Percentiles rank a stretch among this genome's conserved stretches.
Evolutionary conservation across 345 rosid species (phyloP).

Genomic region (Populus euphratica): DNA sequence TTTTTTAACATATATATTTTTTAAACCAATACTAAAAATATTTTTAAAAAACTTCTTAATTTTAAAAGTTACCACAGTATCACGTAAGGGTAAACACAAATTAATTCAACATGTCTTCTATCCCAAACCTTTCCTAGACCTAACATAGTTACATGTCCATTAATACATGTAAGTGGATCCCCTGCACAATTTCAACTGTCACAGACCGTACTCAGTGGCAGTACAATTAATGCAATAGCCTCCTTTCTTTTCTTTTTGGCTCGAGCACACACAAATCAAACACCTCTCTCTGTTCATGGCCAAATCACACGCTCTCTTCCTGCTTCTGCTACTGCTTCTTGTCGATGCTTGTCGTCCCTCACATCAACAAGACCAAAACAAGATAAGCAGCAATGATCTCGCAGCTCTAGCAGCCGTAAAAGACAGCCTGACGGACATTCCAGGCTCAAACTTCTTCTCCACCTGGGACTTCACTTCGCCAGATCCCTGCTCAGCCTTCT

Average conservation of each 20-base stretch:
- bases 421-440: conserved; percentile 59
- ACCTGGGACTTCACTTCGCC: conserved; percentile 55
- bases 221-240: not conserved
- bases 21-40: too few species aligned
- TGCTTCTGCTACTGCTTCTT: conserved; percentile 6
- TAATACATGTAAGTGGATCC: too few species aligned
- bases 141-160: too few species aligned
- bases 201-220: not conserved
- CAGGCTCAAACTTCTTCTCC: conserved; percentile 53
- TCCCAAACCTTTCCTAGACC: too few species aligned
- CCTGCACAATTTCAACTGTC: too few species aligned
- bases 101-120: too few species aligned
- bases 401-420: conserved; percentile 46
- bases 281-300: not conserved
- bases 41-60: too few species aligned
- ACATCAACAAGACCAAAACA: conserved; percentile 4
- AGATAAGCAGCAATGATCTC: conserved; percentile 31
- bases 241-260: not conserved
- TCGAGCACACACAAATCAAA: too few species aligned
- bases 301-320: not conserved
- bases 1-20: too few species aligned
- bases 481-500: conserved; percentile 64
- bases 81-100: too few species aligned
- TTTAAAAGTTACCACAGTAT: too few species aligned
- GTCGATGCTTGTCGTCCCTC: not conserved